These are phyloP conservation scores for Geoglossum cookeanum DNA, from an alignment of 2,329 filamentous ascomycete genomes.

Conservation along the genomic window DNA sequence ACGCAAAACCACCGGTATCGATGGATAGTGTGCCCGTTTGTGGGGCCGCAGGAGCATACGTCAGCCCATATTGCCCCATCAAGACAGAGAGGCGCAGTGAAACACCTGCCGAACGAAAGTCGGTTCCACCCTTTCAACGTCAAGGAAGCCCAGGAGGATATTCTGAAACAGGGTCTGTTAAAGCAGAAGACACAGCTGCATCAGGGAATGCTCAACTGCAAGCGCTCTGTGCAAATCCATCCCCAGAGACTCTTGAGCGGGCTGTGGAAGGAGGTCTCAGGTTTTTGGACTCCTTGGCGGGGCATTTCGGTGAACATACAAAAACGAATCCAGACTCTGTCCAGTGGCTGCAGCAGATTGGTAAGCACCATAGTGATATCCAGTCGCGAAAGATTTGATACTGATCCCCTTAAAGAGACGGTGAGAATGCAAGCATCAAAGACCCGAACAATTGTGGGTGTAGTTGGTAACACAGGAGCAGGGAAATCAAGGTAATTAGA, in stretches of 20 bases:
- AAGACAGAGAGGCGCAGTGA: too few species aligned
- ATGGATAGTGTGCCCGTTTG: too few species aligned
- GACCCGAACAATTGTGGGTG: constrained; percentile 32
- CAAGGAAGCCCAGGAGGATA: background rate
- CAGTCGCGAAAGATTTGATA: too few species aligned
- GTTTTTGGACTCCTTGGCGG: constrained; percentile 19
- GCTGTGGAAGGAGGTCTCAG: constrained; percentile 21
- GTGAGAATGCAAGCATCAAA: constrained; percentile 18
- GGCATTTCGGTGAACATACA: constrained; percentile 14
- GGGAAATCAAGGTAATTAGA: constrained; percentile 31
- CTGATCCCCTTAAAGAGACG: constrained; percentile 19
- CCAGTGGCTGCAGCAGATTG: constrained; percentile 24
- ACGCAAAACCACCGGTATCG: too few species aligned
- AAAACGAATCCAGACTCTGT: constrained; percentile 15
- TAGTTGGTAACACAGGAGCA: constrained; percentile 41
- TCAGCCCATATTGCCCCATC: too few species aligned
- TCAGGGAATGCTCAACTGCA: constrained; percentile 12
- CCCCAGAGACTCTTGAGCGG: constrained; percentile 20
- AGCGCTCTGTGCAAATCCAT: constrained; percentile 17
- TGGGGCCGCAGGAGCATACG: too few species aligned
- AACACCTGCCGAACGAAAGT: background rate
- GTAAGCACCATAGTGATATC: too few species aligned
- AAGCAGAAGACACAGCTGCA: background rate
- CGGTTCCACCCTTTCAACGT: background rate
- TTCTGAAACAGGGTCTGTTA: background rate